Evolutionary conservation across 78 protist species (phyloP).

Genomic region (Speleostelium caveatum): DNA sequence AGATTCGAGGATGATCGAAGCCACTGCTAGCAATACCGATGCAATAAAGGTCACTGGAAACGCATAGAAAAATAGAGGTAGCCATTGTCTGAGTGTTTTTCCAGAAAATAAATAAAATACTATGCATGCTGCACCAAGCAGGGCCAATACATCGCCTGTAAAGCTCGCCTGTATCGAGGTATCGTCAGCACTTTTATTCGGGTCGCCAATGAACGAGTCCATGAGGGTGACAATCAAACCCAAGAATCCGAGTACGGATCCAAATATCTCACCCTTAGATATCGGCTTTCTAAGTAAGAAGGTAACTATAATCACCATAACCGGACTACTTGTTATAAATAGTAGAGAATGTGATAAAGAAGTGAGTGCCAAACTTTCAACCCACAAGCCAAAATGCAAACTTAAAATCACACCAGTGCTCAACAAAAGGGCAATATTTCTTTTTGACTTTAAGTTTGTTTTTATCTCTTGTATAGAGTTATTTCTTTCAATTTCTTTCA

Average conservation of each 20-base stretch:
- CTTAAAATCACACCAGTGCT: slow-evolving; percentile 50
- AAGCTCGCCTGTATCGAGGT: too few species aligned
- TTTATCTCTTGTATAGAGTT: slow-evolving; percentile 4
- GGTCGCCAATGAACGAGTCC: slow-evolving; percentile 16
- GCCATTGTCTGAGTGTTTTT: slow-evolving; percentile 26
- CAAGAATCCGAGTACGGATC: slow-evolving; percentile 52
- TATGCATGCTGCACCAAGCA: slow-evolving; percentile 69
- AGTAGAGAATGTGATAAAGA: slow-evolving; percentile 73
- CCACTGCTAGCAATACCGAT: slow-evolving; percentile 21
- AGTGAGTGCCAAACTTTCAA: slow-evolving; percentile 55
- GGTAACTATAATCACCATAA: slow-evolving; percentile 53
- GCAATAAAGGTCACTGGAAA: slow-evolving; percentile 79
- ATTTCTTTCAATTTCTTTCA: not conserved
- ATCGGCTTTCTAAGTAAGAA: slow-evolving; percentile 35
- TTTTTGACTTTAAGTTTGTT: not conserved
- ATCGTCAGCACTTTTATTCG: not conserved
- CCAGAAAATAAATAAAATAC: slow-evolving; percentile 73
- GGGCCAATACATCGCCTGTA: slow-evolving; percentile 70
- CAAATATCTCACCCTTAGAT: slow-evolving; percentile 56
- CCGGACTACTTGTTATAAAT: slow-evolving; percentile 68
- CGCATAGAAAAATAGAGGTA: slow-evolving; percentile 77
- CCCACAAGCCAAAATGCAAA: slow-evolving; percentile 80
- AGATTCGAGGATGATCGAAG: slow-evolving; percentile 37
- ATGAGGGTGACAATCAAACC: slow-evolving; percentile 47
- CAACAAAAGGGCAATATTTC: not conserved